Base-by-base conservation (phyloP, 225 moss, liverwort and hornwort genomes). In the Pseudisothecium myosuroides region DNA sequence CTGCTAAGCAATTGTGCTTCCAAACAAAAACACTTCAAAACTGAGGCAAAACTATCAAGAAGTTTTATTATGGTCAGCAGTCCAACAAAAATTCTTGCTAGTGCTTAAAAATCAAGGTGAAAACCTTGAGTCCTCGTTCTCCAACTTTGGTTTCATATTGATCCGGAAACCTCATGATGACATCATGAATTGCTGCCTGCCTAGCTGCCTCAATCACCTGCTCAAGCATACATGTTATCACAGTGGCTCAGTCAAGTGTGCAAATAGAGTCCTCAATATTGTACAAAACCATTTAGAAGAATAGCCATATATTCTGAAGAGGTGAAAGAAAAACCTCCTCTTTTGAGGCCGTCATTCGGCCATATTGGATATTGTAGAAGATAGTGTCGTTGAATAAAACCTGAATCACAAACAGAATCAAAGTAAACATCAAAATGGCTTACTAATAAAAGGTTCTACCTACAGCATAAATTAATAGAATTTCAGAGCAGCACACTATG, bases 311-410 rank as follows among this genome's bases (percentile, higher is more conserved):
- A 45, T 60, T 67, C 43, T 73, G 52, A 79, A 83, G 56, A 82
- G 88, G 86, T 82, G 67, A 82, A 72, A 76, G 83, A 65, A 82
- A 58, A 91, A 96, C 99, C 97, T 99, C 99, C 90, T 99, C 99
- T 93, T 97, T 94, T 65, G 97, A 91, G 68, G 96, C 96, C 50
- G 93, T 88, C 95, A 99, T 89, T 80, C 97, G 96, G 60, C 99
- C 99, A 89, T 99, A 99, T 60, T 96, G 97, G 82, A 99, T 99
- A 88, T 99, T 99, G 93, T 99, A 99, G 86, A 93, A 95, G 75
- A 99, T 97, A 19, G 95, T 96, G 81, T 99, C 97, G 93, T 99
- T 99, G 82, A 99, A 99, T 84, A 99, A 90, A 78, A 99, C 97
- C 98, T 98, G 95, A 87, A 89, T 50, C 47, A 79, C 76, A 80